These are phyloP conservation scores for Trypanosoma cruzi DNA, from an alignment of 208 protist species.

Conservation along the genomic window DNA sequence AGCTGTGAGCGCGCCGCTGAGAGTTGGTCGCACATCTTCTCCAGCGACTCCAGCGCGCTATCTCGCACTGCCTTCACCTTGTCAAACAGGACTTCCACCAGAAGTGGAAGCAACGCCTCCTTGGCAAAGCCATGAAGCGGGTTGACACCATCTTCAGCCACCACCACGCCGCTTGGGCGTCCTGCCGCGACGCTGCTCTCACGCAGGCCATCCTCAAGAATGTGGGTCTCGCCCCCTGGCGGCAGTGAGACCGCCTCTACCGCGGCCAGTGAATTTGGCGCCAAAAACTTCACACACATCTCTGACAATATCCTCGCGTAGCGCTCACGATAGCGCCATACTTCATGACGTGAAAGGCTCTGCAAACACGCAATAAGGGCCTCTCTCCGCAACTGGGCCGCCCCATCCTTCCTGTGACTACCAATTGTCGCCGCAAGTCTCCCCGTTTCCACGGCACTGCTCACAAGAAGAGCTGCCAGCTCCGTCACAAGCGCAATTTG, in stretches of 20 bases:
- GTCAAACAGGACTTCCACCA: conserved; percentile 79
- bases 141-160: conserved; percentile 24
- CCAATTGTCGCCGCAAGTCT: conserved; percentile 8
- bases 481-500: conserved; percentile 69
- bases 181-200: conserved; percentile 7
- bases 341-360: conserved; percentile 54
- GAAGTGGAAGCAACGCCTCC: conserved; percentile 63
- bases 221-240: neutral
- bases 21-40: conserved; percentile 39
- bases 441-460: conserved; percentile 8
- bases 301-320: conserved; percentile 65
- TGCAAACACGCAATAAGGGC: conserved; percentile 52
- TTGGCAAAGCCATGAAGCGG: conserved; percentile 61
- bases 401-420: conserved; percentile 11
- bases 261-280: conserved; percentile 23
- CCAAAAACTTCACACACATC: conserved; percentile 59
- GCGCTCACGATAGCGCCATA: conserved; percentile 77
- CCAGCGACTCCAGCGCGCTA: conserved; percentile 53
- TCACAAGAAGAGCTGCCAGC: conserved; percentile 51
- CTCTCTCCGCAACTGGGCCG: conserved; percentile 40
- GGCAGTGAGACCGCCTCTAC: conserved; percentile 5
- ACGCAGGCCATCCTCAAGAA: conserved; percentile 18
- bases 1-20: conserved; percentile 13
- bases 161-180: conserved; percentile 12
- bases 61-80: conserved; percentile 80